Conservation (phyloP, 1,139 yeast species). For the Hansenula anomala region DNA sequence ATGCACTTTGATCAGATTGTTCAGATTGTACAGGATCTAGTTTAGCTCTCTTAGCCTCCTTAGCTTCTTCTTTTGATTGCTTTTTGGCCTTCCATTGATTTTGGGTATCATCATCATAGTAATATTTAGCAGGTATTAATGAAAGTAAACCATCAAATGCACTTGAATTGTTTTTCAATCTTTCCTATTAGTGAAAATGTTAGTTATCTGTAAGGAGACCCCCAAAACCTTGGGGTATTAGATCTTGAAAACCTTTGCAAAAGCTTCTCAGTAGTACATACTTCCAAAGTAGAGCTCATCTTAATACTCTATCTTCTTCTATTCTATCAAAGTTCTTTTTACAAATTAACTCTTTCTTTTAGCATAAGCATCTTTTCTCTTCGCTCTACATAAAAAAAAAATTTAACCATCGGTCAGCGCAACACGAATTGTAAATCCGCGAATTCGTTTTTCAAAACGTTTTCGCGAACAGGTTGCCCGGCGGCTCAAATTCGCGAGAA, state of each 20-base stretch:
- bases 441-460: too few species aligned
- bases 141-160: slow-evolving; percentile 90
- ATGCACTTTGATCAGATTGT: slow-evolving; percentile 39
- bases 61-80: slow-evolving; percentile 62
- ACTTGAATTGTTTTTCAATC: slow-evolving; percentile 39
- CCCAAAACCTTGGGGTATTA: neutral
- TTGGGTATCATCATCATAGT: slow-evolving; percentile 70
- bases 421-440: too few species aligned
- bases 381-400: slow-evolving; percentile 1
- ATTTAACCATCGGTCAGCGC: slow-evolving; percentile 7
- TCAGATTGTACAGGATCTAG: slow-evolving; percentile 62
- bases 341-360: neutral
- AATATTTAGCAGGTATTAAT: slow-evolving; percentile 88
- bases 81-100: slow-evolving; percentile 90
- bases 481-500: too few species aligned
- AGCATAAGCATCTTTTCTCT: neutral
- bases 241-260: neutral
- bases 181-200: slow-evolving; percentile 18
- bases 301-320: too few species aligned
- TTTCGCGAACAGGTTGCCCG: too few species aligned
- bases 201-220: too few species aligned
- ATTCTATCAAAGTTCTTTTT: neutral
- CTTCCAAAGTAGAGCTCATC: slow-evolving; percentile 22
- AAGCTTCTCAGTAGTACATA: too few species aligned
- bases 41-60: slow-evolving; percentile 60